Conservation (phyloP, 768 basidiomycete species). For the Coprinopsis strossmayeri region DNA sequence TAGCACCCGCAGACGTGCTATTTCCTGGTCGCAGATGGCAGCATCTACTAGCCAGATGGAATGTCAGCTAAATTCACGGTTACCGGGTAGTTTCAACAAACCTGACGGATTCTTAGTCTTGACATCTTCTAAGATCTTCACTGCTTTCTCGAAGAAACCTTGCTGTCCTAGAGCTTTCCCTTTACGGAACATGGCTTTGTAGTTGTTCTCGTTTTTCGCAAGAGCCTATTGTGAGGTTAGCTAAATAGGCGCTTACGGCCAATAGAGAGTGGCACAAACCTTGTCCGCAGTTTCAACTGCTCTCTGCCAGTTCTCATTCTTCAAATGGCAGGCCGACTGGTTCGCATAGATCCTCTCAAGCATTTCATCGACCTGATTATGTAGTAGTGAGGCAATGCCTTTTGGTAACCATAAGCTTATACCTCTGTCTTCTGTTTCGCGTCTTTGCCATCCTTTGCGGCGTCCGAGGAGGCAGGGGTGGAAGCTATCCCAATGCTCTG, state of each 20-base stretch:
- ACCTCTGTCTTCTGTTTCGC: conserved; percentile 66
- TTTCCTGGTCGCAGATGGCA: conserved; percentile 54
- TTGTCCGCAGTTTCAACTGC: conserved; percentile 79
- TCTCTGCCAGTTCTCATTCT: conserved; percentile 73
- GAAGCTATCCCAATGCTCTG: conserved; percentile 42
- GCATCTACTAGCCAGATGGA: conserved; percentile 36
- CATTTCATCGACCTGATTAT: conserved; percentile 58
- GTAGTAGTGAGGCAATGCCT: neutral
- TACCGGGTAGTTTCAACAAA: conserved; percentile 17
- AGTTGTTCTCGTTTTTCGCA: conserved; percentile 66
- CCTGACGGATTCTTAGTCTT: conserved; percentile 60
- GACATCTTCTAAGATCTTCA: conserved; percentile 57
- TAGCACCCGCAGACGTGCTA: conserved; percentile 48
- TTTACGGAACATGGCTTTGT: conserved; percentile 77
- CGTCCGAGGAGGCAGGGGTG: conserved; percentile 20
- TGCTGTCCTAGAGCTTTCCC: conserved; percentile 72
- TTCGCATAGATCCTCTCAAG: conserved; percentile 82
- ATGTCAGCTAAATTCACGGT: neutral
- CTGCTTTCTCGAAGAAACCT: conserved; percentile 71
- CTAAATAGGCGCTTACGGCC: too few relatives aligned
- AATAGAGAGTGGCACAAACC: conserved; percentile 27
- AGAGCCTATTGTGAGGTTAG: too few relatives aligned
- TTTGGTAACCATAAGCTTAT: conserved; percentile 8
- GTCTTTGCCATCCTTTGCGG: conserved; percentile 26
- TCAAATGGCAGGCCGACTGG: conserved; percentile 80